Percentiles rank a stretch among this genome's conserved stretches.
Conservation (phyloP, 805 yeast genomes). For the Candida coquimbonensis region DNA sequence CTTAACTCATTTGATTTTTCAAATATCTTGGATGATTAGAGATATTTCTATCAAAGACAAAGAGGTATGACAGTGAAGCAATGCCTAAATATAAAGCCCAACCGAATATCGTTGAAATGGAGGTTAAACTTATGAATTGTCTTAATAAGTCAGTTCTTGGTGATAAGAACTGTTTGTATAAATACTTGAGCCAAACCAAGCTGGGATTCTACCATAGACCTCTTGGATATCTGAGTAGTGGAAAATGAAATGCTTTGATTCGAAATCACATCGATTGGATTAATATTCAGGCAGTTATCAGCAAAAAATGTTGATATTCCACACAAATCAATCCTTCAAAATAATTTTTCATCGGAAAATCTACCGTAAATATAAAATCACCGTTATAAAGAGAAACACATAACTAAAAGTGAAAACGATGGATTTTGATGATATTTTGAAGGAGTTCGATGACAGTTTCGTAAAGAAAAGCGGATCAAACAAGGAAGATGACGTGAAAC, state of each 20-base stretch:
- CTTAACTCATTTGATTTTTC: constrained; percentile 86
- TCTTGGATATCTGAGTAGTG: constrained; percentile 28
- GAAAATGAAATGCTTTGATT: constrained; percentile 11
- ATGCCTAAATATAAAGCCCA: constrained; percentile 70
- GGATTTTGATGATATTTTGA: constrained; percentile 62
- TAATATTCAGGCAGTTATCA: no score
- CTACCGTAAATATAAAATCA: no score
- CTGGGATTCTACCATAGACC: constrained; percentile 56
- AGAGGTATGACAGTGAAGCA: constrained; percentile 70
- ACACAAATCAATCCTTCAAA: no score
- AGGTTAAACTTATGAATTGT: constrained; percentile 58
- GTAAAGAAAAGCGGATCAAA: constrained; percentile 12
- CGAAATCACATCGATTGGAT: constrained; percentile 3
- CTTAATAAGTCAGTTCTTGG: constrained; percentile 69
- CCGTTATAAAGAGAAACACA: no score
- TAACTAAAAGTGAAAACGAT: neutral
- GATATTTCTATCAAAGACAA: constrained; percentile 79
- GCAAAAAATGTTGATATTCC: no score
- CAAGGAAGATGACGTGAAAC: constrained; percentile 30
- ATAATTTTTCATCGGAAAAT: no score
- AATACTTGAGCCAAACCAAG: constrained; percentile 47
- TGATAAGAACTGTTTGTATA: constrained; percentile 61
- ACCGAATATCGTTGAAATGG: constrained; percentile 76
- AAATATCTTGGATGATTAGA: constrained; percentile 95
- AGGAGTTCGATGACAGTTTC: constrained; percentile 50